A percentile compares a stretch with the other conserved stretches of the same genome.
These are phyloP conservation scores for Herpetospermum pedunculosum DNA, from an alignment of 306 rosid genomes.

Conservation along the genomic window DNA sequence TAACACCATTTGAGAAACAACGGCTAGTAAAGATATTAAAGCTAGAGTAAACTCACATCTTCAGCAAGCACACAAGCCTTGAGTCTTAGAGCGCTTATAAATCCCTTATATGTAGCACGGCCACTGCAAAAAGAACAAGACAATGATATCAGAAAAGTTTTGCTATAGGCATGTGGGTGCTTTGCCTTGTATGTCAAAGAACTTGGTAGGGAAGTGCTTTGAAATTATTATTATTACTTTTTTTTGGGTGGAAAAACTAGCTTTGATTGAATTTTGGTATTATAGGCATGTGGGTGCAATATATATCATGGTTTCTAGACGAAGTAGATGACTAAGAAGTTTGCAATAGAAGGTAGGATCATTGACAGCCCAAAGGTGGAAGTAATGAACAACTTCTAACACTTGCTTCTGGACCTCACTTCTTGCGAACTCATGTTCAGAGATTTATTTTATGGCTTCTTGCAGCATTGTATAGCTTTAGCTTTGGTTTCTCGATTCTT, in stretches of 20 bases:
- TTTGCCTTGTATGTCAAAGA: not conserved
- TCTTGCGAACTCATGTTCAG: not conserved
- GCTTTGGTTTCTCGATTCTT: not conserved
- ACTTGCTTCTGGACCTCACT: not conserved
- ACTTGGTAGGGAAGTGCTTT: not conserved
- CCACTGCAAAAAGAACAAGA: slow-evolving; percentile 50
- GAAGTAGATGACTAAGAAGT: not conserved
- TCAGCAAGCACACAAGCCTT: slow-evolving; percentile 46
- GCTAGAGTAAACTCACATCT: slow-evolving; percentile 45
- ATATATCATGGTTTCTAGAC: not conserved
- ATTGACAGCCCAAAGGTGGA: not conserved
- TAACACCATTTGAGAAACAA: not conserved
- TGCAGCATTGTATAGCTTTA: not conserved
- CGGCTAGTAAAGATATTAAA: slow-evolving; percentile 1
- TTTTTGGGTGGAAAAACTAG: not conserved
- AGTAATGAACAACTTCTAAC: not conserved
- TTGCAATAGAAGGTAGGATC: not conserved
- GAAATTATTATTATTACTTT: not conserved
- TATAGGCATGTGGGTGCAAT: not conserved
- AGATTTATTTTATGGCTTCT: not conserved
- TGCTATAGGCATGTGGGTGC: not conserved
- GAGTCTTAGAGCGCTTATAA: slow-evolving; percentile 61
- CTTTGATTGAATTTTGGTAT: not conserved
- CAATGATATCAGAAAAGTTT: not conserved
- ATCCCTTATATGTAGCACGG: slow-evolving; percentile 50